A percentile compares a stretch with the other conserved stretches of the same genome.
Evolutionary conservation across 352 stramenopile species (phyloP).

Genomic region (Phytophthora multivora): DNA sequence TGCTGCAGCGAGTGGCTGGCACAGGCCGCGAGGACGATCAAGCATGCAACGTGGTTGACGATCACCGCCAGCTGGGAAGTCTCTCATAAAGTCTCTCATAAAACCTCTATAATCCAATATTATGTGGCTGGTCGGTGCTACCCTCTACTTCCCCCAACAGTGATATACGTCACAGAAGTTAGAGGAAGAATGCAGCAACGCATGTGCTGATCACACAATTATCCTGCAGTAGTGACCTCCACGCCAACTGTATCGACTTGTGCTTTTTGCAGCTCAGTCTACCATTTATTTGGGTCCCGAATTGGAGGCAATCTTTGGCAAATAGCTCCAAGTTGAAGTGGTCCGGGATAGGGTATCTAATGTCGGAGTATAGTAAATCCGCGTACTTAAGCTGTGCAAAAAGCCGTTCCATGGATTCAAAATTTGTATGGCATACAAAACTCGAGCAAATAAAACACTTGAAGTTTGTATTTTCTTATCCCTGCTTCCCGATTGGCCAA

Average conservation of each 20-base stretch:
- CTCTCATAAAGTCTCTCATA: constrained; percentile 29
- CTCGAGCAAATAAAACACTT: neutral
- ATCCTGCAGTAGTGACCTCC: no score
- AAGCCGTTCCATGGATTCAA: neutral
- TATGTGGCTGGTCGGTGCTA: neutral
- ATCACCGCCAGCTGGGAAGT: constrained; percentile 25
- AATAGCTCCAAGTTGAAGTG: constrained; percentile 21
- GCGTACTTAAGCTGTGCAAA: constrained; percentile 4
- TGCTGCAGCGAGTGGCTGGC: constrained; percentile 20
- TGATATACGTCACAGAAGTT: no score
- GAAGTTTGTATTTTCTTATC: constrained; percentile 3
- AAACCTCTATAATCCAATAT: constrained; percentile 19
- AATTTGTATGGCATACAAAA: constrained; percentile 1
- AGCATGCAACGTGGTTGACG: constrained; percentile 13
- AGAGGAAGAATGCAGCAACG: no score
- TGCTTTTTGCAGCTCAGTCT: neutral
- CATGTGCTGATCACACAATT: neutral
- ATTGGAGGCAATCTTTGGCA: neutral
- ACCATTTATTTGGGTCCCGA: neutral
- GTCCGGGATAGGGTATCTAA: constrained; percentile 13
- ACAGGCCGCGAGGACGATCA: constrained; percentile 2
- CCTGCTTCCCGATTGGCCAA: neutral
- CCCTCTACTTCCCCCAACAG: neutral
- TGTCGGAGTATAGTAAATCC: neutral
- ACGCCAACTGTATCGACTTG: neutral